These are phyloP conservation scores for Cyberlindnera misumaiensis DNA, from an alignment of 805 yeast species.

Conservation along the genomic window DNA sequence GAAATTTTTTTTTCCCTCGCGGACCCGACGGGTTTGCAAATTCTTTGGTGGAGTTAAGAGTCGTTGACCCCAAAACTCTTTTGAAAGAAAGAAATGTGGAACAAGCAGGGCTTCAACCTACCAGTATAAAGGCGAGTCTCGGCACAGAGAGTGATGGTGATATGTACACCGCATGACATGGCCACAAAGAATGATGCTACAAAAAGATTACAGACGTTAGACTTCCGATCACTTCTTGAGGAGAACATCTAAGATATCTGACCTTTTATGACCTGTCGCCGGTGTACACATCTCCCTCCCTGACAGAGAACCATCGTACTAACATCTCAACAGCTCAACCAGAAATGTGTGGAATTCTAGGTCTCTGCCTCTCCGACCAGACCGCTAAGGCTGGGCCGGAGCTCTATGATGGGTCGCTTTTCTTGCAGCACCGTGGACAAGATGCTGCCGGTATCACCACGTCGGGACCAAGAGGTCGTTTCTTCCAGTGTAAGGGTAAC, in stretches of 20 bases:
- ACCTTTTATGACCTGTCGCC: conserved; percentile 1
- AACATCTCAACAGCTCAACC: too few species aligned
- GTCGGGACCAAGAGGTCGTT: conserved; percentile 87
- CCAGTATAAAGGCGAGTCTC: too few species aligned
- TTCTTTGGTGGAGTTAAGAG: too few species aligned
- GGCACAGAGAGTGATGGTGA: too few species aligned
- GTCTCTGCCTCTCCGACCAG: conserved; percentile 76
- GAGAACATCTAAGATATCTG: conserved; percentile 20
- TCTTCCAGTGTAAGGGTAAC: conserved; percentile 96
- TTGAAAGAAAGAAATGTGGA: too few species aligned
- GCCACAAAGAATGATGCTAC: conserved; percentile 12
- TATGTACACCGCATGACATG: too few species aligned
- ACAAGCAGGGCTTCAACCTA: too few species aligned
- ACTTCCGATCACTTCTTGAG: conserved; percentile 26
- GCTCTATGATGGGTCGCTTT: conserved; percentile 85
- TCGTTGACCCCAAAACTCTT: too few species aligned
- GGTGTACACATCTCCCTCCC: background rate
- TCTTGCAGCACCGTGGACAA: conserved; percentile 95
- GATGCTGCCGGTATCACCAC: conserved; percentile 99
- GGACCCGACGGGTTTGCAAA: too few species aligned
- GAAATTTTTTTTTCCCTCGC: background rate
- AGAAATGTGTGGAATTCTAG: conserved; percentile 91
- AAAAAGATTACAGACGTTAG: conserved; percentile 25
- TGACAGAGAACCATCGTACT: background rate
- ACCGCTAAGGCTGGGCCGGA: conserved; percentile 76